phyloP scores from a whole-genome alignment of 2,329 filamentous ascomycete species.

The Neurospora sp. region DNA sequence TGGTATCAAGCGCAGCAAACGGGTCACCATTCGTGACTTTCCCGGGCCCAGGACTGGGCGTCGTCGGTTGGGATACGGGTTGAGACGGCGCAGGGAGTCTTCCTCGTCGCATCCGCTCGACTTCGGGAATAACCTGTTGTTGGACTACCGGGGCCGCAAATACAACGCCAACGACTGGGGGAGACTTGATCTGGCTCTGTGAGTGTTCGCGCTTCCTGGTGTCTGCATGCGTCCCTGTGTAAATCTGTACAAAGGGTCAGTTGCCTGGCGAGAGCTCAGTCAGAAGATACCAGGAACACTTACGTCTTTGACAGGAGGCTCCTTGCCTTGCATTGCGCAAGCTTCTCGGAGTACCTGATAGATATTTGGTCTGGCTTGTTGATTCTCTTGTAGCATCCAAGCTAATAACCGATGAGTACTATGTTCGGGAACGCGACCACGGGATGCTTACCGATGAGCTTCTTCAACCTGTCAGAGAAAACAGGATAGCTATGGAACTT shows the following conservation, averaged over 20 bases:
- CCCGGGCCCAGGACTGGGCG: constrained; percentile 58
- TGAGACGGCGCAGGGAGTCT: constrained; percentile 45
- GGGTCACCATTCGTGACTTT: constrained; percentile 67
- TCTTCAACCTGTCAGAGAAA: constrained; percentile 85
- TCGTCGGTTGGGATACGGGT: constrained; percentile 31
- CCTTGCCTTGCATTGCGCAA: constrained; percentile 78
- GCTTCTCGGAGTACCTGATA: constrained; percentile 85
- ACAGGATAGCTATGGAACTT: constrained; percentile 79
- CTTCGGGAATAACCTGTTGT: constrained; percentile 69
- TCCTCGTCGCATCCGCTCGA: constrained; percentile 88
- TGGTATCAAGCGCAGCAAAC: constrained; percentile 79
- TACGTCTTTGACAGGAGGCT: constrained; percentile 83
- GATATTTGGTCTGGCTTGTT: constrained; percentile 72
- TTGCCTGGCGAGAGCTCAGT: background rate
- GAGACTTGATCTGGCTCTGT: constrained; percentile 40
- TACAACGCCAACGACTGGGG: constrained; percentile 65
- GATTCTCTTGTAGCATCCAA: constrained; percentile 82
- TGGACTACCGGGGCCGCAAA: constrained; percentile 62
- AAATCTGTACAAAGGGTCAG: constrained; percentile 47
- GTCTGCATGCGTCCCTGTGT: constrained; percentile 56
- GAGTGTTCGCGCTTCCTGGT: constrained; percentile 39
- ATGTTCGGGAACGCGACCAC: constrained; percentile 3
- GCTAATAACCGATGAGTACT: constrained; percentile 36
- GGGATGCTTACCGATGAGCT: constrained; percentile 63
- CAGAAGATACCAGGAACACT: constrained; percentile 24